Conservation (phyloP, 2,329 filamentous ascomycete genomes). For the Pyrenochaeta sp. region DNA sequence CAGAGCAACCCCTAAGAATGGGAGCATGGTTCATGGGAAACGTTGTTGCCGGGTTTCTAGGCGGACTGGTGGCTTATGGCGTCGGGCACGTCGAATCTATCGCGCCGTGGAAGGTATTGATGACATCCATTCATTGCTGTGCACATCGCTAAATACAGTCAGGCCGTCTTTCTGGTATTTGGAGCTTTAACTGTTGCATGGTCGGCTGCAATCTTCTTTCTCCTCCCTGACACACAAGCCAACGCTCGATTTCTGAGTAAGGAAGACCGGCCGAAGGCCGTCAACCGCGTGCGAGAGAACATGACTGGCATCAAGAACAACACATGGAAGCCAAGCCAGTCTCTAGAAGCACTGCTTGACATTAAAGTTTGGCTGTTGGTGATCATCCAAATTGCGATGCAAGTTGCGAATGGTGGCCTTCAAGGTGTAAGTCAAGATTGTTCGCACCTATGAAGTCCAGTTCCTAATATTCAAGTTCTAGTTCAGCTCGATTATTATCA, state of each 20-base stretch:
- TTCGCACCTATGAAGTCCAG: neutral
- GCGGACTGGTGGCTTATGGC: constrained; percentile 64
- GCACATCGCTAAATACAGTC: constrained; percentile 8
- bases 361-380: constrained; percentile 48
- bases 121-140: neutral
- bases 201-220: constrained; percentile 55
- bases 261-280: constrained; percentile 25
- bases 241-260: constrained; percentile 19
- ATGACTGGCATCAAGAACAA: constrained; percentile 60
- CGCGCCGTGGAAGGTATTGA: constrained; percentile 32
- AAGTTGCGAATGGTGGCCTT: constrained; percentile 38
- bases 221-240: constrained; percentile 60
- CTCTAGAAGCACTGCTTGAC: constrained; percentile 55
- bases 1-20: constrained; percentile 66
- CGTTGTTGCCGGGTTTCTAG: constrained; percentile 62
- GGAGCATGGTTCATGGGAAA: constrained; percentile 56
- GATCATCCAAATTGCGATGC: constrained; percentile 38
- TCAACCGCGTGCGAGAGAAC: constrained; percentile 53
- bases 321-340: constrained; percentile 54
- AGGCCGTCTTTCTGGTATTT: constrained; percentile 65
- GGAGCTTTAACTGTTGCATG: constrained; percentile 38
- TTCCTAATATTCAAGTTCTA: neutral
- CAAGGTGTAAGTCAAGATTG: constrained; percentile 20
- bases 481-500: constrained; percentile 36
- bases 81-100: constrained; percentile 58